Conservation (phyloP, 2,329 filamentous ascomycete genomes). For the Aureobasidium namibiae region DNA sequence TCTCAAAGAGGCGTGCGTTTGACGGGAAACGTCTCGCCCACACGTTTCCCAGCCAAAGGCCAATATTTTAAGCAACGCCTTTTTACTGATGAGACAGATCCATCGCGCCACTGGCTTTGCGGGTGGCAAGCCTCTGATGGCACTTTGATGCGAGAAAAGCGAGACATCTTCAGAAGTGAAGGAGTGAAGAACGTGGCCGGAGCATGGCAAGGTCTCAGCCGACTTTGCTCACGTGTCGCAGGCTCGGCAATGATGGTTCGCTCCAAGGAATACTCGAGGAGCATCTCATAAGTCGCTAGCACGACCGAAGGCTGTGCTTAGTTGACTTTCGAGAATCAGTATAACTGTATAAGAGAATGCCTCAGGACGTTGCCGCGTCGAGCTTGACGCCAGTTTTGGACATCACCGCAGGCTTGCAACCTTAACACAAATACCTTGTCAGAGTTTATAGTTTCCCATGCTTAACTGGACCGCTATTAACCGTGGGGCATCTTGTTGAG, state of each 20-base stretch:
- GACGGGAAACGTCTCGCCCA: not conserved
- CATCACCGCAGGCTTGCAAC: not conserved
- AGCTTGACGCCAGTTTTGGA: not conserved
- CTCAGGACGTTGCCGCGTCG: not conserved
- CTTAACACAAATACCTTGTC: not conserved
- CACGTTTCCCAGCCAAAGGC: not conserved
- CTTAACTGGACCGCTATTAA: not conserved
- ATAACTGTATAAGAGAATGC: not conserved
- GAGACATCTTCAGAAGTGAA: not conserved
- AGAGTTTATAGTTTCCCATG: not conserved
- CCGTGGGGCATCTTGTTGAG: not conserved
- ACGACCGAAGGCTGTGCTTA: not conserved
- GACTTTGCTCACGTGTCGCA: not conserved
- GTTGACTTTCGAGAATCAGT: not conserved
- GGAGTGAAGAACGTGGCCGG: not conserved
- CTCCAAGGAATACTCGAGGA: not conserved
- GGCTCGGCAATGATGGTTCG: not conserved
- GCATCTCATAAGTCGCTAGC: not conserved
- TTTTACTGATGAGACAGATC: not conserved
- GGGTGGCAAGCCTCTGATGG: conserved; percentile 2
- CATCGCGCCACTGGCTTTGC: not conserved
- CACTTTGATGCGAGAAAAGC: not conserved
- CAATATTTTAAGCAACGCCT: conserved; percentile 9
- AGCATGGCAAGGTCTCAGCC: conserved; percentile 2
- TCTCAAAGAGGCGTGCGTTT: not conserved